Conservation (phyloP, 2,329 filamentous ascomycete genomes). For the Cladophialophora bantiana region DNA sequence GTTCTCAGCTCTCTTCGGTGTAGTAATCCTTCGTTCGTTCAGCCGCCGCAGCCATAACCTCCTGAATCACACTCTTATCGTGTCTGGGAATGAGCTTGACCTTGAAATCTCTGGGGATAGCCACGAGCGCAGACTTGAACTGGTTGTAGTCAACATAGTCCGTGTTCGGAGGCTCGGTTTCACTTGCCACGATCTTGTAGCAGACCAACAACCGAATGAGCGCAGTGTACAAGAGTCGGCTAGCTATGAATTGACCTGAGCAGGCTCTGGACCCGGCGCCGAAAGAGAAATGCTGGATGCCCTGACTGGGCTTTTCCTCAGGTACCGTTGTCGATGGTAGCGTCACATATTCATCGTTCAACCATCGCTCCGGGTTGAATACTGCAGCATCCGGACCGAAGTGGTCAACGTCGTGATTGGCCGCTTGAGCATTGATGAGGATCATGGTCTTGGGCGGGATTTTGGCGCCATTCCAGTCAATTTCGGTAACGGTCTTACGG, state of each 20-base stretch:
- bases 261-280: constrained; percentile 67
- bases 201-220: constrained; percentile 61
- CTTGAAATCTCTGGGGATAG: constrained; percentile 66
- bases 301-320: constrained; percentile 54
- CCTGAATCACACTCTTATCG: constrained; percentile 37
- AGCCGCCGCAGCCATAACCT: constrained; percentile 31
- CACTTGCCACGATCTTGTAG: constrained; percentile 59
- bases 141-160: constrained; percentile 69
- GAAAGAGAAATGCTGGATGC: constrained; percentile 63
- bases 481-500: constrained; percentile 69
- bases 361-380: constrained; percentile 72
- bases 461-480: constrained; percentile 68
- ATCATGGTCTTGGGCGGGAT: constrained; percentile 77
- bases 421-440: constrained; percentile 76
- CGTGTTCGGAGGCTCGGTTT: constrained; percentile 63
- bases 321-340: constrained; percentile 44
- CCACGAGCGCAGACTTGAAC: constrained; percentile 66
- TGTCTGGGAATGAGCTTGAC: constrained; percentile 63
- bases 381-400: constrained; percentile 61
- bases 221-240: constrained; percentile 62
- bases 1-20: constrained; percentile 21
- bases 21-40: constrained; percentile 37
- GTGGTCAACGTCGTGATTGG: constrained; percentile 70
- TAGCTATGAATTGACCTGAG: constrained; percentile 64
- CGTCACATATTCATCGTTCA: constrained; percentile 52